Conservation (phyloP, 345 rosid genomes). For the Gossypium rotundifolium region DNA sequence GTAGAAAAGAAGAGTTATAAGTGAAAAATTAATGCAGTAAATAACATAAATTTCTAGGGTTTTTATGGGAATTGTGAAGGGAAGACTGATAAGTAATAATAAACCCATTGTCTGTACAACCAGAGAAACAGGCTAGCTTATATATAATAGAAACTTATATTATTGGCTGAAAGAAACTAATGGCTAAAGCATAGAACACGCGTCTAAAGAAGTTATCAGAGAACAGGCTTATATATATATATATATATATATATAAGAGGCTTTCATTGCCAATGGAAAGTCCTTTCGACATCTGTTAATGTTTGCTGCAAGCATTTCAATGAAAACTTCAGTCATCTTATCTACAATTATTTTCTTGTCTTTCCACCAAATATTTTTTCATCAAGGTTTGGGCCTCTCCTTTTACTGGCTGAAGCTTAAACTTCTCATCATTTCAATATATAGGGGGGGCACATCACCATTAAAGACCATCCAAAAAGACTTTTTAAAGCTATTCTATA, state of each 20-base stretch:
- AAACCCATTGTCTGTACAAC: background rate
- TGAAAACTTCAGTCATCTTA: background rate
- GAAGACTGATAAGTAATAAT: background rate
- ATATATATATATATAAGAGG: too few species aligned
- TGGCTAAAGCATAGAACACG: constrained; percentile 26
- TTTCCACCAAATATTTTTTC: background rate
- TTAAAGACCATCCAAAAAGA: too few species aligned
- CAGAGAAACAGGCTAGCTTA: background rate
- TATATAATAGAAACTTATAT: background rate
- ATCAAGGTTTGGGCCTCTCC: background rate
- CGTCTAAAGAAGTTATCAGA: constrained; percentile 7
- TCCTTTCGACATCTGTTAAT: background rate
- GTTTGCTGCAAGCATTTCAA: background rate
- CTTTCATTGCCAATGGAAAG: background rate
- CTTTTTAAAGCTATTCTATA: too few species aligned
- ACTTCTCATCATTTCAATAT: background rate
- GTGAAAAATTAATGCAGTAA: background rate
- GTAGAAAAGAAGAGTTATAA: background rate
- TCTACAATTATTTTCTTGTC: background rate
- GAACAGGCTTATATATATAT: background rate
- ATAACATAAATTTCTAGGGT: background rate
- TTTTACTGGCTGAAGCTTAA: too few species aligned
- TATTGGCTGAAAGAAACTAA: constrained; percentile 5
- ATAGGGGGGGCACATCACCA: background rate
- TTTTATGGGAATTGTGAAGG: background rate